phyloP scores from a whole-genome alignment of 2,329 filamentous ascomycete genomes.

The Dothideomycetes sp. region DNA sequence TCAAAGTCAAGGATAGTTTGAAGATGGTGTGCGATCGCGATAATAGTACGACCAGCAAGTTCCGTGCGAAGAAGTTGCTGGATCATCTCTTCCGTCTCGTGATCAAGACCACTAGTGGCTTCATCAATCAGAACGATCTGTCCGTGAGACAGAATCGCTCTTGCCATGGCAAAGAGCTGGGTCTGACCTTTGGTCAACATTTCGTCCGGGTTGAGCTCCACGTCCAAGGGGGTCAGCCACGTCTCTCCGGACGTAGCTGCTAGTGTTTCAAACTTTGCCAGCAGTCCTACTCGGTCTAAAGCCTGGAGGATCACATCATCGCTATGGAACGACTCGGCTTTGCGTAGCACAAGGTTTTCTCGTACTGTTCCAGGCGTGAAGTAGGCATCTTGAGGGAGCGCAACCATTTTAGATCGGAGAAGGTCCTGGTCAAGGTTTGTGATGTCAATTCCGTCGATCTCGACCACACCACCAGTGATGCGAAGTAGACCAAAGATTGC shows the following conservation, averaged over 20 bases:
- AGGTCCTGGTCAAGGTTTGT: constrained; percentile 33
- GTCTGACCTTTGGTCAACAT: constrained; percentile 39
- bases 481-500: constrained; percentile 43
- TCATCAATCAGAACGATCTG: constrained; percentile 41
- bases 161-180: constrained; percentile 42
- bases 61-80: constrained; percentile 34
- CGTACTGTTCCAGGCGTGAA: constrained; percentile 41
- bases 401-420: constrained; percentile 39
- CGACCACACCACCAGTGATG: constrained; percentile 33
- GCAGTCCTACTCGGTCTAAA: constrained; percentile 40
- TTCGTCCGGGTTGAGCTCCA: constrained; percentile 11
- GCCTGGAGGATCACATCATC: constrained; percentile 35
- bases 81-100: constrained; percentile 17
- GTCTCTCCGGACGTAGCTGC: constrained; percentile 17
- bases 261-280: constrained; percentile 29
- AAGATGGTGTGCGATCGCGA: constrained; percentile 49
- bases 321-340: constrained; percentile 20
- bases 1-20: constrained; percentile 49
- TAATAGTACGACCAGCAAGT: constrained; percentile 50
- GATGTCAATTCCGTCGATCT: constrained; percentile 41
- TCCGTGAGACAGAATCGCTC: constrained; percentile 35
- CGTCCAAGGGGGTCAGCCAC: constrained; percentile 4
- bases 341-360: constrained; percentile 40
- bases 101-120: constrained; percentile 27
- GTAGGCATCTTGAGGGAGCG: constrained; percentile 45